These are phyloP conservation scores for Pyrus hybrid DNA, from an alignment of 331 rosid species.

Conservation along the genomic window DNA sequence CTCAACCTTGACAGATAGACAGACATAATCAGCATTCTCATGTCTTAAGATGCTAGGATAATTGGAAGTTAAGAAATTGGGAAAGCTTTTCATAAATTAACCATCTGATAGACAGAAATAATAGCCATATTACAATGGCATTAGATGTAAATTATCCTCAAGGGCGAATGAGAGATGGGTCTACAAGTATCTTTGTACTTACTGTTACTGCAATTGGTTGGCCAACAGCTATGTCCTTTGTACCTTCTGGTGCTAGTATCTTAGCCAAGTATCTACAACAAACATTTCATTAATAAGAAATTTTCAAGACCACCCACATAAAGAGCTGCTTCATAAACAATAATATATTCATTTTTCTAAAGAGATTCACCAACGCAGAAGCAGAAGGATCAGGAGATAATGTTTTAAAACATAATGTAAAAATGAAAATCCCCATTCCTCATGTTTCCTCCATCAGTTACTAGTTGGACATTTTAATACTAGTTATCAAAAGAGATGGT, in stretches of 20 bases:
- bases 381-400: not conserved
- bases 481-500: not conserved
- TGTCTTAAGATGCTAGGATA: not conserved
- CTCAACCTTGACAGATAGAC: slow-evolving; percentile 60
- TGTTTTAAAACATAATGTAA: not conserved
- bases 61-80: not conserved
- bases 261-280: slow-evolving; percentile 73
- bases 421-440: not conserved
- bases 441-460: not conserved
- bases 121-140: not conserved
- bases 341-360: not conserved
- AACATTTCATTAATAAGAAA: slow-evolving; percentile 13
- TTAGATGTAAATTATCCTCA: slow-evolving; percentile 3
- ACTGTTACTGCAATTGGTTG: slow-evolving; percentile 93
- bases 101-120: not conserved
- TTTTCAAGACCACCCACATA: not conserved
- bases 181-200: slow-evolving; percentile 33
- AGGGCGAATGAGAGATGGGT: slow-evolving; percentile 6
- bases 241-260: slow-evolving; percentile 79
- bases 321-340: not conserved
- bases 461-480: not conserved
- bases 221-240: slow-evolving; percentile 89
- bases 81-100: slow-evolving; percentile 2
- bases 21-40: slow-evolving; percentile 16
- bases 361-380: not conserved